Conservation (phyloP, 1,284 basidiomycete species). For the Tetrapyrgos nigripes region DNA sequence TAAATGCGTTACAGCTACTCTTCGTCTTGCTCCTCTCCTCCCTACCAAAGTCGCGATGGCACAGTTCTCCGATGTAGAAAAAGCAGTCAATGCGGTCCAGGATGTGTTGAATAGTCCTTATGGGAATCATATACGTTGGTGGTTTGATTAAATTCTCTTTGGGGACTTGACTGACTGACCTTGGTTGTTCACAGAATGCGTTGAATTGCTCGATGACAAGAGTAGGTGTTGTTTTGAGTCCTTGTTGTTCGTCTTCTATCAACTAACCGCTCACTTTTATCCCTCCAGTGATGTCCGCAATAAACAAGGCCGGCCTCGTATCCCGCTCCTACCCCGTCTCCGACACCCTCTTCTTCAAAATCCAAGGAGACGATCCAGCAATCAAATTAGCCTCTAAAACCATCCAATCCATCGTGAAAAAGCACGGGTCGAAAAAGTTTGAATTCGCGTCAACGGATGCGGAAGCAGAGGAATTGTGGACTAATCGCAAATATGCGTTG, state of each 20-base stretch:
- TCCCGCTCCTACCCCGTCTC: constrained; percentile 69
- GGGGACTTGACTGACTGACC: constrained; percentile 14
- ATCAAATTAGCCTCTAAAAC: constrained; percentile 68
- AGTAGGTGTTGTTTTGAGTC: constrained; percentile 44
- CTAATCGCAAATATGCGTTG: constrained; percentile 86
- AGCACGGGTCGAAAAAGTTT: constrained; percentile 74
- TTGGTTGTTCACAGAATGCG: constrained; percentile 66
- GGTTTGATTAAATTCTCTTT: neutral
- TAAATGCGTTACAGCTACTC: constrained; percentile 74
- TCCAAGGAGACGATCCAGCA: constrained; percentile 74
- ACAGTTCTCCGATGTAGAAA: constrained; percentile 68
- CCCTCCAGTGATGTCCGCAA: constrained; percentile 73
- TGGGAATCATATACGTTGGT: constrained; percentile 63
- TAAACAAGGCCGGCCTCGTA: constrained; percentile 70
- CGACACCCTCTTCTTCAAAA: constrained; percentile 91
- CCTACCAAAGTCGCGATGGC: constrained; percentile 80
- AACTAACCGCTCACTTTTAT: neutral
- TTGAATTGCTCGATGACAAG: constrained; percentile 81
- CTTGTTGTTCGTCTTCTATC: neutral
- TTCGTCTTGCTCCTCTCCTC: constrained; percentile 78
- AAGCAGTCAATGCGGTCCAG: constrained; percentile 78
- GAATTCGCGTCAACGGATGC: constrained; percentile 79
- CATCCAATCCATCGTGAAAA: constrained; percentile 66
- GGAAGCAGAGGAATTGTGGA: constrained; percentile 86
- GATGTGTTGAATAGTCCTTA: constrained; percentile 76